phyloP scores from a whole-genome alignment of 805 yeast species.

The Kodamaea nitidulidarum region DNA sequence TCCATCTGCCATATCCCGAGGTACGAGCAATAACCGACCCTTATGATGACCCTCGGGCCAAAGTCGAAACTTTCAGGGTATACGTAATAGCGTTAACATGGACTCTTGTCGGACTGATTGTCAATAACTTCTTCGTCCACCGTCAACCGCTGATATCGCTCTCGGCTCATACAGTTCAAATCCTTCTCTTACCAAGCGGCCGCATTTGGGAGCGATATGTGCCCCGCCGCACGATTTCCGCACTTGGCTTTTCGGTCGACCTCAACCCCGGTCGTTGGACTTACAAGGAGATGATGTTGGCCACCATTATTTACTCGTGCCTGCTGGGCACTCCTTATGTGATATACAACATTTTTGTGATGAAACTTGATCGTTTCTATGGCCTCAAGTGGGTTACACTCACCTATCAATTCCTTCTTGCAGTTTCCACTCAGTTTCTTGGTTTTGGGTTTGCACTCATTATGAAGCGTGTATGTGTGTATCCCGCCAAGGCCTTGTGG shows the following conservation, averaged over 20 bases:
- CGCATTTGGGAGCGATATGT: conserved; percentile 35
- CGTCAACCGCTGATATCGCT: conserved; percentile 45
- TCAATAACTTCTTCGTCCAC: conserved; percentile 55
- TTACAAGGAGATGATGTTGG: conserved; percentile 43
- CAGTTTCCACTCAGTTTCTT: conserved; percentile 54
- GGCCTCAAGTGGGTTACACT: conserved; percentile 43
- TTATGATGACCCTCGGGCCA: conserved; percentile 46
- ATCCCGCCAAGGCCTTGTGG: conserved; percentile 42
- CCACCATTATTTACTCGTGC: conserved; percentile 41
- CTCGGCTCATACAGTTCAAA: conserved; percentile 37
- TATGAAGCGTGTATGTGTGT: conserved; percentile 50
- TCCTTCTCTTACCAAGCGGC: conserved; percentile 38
- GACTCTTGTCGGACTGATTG: conserved; percentile 50
- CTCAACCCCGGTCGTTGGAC: conserved; percentile 43
- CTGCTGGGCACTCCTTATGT: conserved; percentile 41
- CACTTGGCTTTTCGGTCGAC: conserved; percentile 23
- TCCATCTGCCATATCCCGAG: conserved; percentile 60
- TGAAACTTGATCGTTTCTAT: conserved; percentile 41
- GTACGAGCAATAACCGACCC: conserved; percentile 64
- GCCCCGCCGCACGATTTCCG: conserved; percentile 18
- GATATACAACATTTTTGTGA: conserved; percentile 39
- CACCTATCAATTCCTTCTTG: conserved; percentile 51
- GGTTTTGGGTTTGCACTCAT: conserved; percentile 69
- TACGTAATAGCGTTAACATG: conserved; percentile 51
- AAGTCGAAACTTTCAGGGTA: conserved; percentile 52